Evolutionary conservation across 352 stramenopile genomes (phyloP), one percentile per base, ranked within the genome.

Genomic region (Aphanomyces stellatus): DNA sequence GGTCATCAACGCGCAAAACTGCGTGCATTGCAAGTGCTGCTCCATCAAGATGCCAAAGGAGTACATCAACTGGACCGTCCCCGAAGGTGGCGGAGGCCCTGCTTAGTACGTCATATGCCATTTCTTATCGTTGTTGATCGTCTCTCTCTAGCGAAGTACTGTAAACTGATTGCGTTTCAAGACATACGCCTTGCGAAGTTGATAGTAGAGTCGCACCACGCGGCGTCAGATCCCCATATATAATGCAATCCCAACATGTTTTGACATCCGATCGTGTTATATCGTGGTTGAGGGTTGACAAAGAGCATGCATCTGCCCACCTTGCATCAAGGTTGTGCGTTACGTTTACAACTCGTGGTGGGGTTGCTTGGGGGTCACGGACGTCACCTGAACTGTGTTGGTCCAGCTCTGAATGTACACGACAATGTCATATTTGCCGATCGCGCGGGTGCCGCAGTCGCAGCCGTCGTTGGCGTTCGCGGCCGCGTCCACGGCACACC

Each of bases 1-100:
- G 28, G 95, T 99, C 51, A 99, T 99, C 74, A 99, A 99, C 76
- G 95, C 96, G 40, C 96, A 99, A 78, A 99, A 99, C 80, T 99
- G 97, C 75, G 90, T 99, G 46, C 97, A 99, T 82, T 99, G 97
- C 85, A 99, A 99, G 78, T 98, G 93, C 79, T 99, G 97, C 78
- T 98, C 92, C 40, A 99, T 99, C 80, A 99, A 99, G 80, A 99
- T 98, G 94, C 96, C 96, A 2, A 72, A 97, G 65, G 95, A 99
- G 79, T 99, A 99, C 79, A 99, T 99, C 78, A 86, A 99, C 49
- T 99, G 97, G 97, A 99, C 96, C 41, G 97, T 99, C 4, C 97
- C 97, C 4, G 96, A 99, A 84, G 96, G 96, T 48, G 96, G 90
- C 62, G 97, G 97, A 63, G 97, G 97, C 69, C 97, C 97, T 65